phyloP scores from a whole-genome alignment of 176 grass and related monocot genomes.

The barley (Hordeum vulgare) region DNA sequence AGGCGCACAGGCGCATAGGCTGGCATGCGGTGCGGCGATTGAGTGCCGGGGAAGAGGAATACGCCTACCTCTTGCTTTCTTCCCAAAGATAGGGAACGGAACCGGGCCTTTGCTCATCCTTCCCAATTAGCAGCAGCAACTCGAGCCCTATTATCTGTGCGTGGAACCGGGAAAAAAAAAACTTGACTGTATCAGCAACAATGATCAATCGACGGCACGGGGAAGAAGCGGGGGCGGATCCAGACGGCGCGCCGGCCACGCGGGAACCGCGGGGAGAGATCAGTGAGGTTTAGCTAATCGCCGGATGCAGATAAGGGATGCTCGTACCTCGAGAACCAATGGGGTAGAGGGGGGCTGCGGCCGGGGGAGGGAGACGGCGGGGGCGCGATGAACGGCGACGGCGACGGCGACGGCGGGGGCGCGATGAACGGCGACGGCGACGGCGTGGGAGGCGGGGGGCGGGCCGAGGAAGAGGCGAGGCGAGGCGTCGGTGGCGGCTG shows the following conservation, averaged over 20 bases:
- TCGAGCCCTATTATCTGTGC: neutral
- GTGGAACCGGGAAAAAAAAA: neutral
- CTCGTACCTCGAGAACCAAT: neutral
- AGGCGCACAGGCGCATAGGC: neutral
- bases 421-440: no score
- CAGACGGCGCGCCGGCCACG: neutral
- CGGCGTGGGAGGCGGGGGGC: no score
- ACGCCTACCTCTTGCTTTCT: constrained; percentile 51
- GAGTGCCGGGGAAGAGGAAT: neutral
- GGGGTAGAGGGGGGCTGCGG: neutral
- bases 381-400: neutral
- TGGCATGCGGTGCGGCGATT: no score
- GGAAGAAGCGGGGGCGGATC: neutral
- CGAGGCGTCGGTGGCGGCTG: no score
- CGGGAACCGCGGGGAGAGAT: neutral
- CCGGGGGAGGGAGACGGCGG: neutral
- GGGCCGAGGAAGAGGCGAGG: no score
- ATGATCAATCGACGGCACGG: neutral
- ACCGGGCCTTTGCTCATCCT: constrained; percentile 66
- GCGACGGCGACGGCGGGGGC: neutral
- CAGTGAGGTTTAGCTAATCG: neutral
- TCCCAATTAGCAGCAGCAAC: neutral
- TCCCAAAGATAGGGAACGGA: constrained; percentile 59
- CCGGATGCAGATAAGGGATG: neutral
- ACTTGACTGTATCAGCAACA: neutral